A percentile compares a stretch with the other conserved stretches of the same genome.
Evolutionary conservation across 1,139 yeast genomes (phyloP).

Genomic region (Arxiozyma slooffiae): DNA sequence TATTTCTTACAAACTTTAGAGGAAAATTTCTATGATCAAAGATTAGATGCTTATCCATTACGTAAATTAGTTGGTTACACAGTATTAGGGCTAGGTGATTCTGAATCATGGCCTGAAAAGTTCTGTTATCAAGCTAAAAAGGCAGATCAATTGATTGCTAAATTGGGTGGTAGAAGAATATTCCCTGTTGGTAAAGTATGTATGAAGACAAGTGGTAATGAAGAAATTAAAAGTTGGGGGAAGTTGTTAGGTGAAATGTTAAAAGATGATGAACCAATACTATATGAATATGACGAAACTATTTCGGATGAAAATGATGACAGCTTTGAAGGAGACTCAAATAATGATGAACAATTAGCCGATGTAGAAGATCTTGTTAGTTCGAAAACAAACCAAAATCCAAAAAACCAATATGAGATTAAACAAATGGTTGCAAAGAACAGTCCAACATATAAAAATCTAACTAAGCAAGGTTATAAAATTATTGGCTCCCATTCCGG

Average conservation of each 20-base stretch:
- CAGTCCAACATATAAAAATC: constrained; percentile 79
- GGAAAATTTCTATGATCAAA: constrained; percentile 76
- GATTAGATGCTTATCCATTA: constrained; percentile 76
- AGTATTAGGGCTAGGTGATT: constrained; percentile 80
- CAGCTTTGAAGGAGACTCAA: constrained; percentile 28
- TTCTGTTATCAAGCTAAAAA: constrained; percentile 79
- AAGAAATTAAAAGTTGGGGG: constrained; percentile 57
- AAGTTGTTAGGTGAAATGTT: constrained; percentile 49
- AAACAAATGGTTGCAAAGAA: constrained; percentile 86
- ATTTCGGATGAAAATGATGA: constrained; percentile 39
- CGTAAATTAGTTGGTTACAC: constrained; percentile 63
- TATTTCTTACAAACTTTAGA: constrained; percentile 70
- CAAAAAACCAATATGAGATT: constrained; percentile 28
- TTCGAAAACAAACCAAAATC: constrained; percentile 19
- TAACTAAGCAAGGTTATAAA: constrained; percentile 88
- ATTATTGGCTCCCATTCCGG: constrained; percentile 94
- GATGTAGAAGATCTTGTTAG: constrained; percentile 86
- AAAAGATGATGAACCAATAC: constrained; percentile 57
- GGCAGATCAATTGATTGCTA: constrained; percentile 69
- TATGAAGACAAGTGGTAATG: constrained; percentile 61
- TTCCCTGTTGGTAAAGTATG: constrained; percentile 83
- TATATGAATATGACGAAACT: constrained; percentile 42
- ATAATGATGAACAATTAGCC: constrained; percentile 36
- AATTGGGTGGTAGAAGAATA: constrained; percentile 74
- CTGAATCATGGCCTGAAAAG: constrained; percentile 75